Percentiles rank a stretch among this genome's conserved stretches.
Evolutionary conservation across 805 yeast species (phyloP).

Genomic region (Schwanniomyces pseudopolymorphus): DNA sequence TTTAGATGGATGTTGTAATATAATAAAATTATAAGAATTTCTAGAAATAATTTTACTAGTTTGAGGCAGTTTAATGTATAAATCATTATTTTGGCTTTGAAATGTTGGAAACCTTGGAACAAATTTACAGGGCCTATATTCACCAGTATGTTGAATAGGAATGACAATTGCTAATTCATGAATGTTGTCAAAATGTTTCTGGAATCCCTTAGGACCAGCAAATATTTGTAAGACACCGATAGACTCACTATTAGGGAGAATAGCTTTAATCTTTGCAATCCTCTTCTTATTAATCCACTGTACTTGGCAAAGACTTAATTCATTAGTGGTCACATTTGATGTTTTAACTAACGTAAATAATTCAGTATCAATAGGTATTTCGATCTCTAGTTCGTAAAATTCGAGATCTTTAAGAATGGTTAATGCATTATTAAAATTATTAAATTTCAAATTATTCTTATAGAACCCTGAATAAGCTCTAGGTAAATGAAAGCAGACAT

Average conservation of each 20-base stretch:
- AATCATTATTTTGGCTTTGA: slow-evolving; percentile 65
- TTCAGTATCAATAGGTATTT: slow-evolving; percentile 71
- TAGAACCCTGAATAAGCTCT: slow-evolving; percentile 82
- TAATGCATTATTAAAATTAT: slow-evolving; percentile 74
- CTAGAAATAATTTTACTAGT: slow-evolving; percentile 55
- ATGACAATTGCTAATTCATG: slow-evolving; percentile 73
- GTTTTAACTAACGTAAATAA: slow-evolving; percentile 58
- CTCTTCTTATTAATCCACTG: slow-evolving; percentile 65
- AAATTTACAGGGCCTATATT: slow-evolving; percentile 60
- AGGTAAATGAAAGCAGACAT: slow-evolving; percentile 78
- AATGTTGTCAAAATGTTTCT: slow-evolving; percentile 53
- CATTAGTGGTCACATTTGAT: slow-evolving; percentile 46
- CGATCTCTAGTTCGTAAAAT: slow-evolving; percentile 72
- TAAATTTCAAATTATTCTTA: slow-evolving; percentile 54
- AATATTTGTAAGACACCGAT: slow-evolving; percentile 76
- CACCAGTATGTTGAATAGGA: slow-evolving; percentile 73
- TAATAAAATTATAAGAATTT: slow-evolving; percentile 62
- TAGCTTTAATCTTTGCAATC: slow-evolving; percentile 75
- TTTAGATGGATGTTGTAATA: slow-evolving; percentile 61
- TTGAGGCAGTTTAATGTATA: slow-evolving; percentile 86
- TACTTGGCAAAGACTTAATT: slow-evolving; percentile 72
- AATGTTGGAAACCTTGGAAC: slow-evolving; percentile 73
- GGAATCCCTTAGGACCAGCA: slow-evolving; percentile 64
- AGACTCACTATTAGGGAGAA: slow-evolving; percentile 65
- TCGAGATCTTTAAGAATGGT: slow-evolving; percentile 74